Evolutionary conservation across 371 early-diverging fungal species (phyloP), one percentile per base, ranked within the genome.

Genomic region (Capillidium rhysosporum): DNA sequence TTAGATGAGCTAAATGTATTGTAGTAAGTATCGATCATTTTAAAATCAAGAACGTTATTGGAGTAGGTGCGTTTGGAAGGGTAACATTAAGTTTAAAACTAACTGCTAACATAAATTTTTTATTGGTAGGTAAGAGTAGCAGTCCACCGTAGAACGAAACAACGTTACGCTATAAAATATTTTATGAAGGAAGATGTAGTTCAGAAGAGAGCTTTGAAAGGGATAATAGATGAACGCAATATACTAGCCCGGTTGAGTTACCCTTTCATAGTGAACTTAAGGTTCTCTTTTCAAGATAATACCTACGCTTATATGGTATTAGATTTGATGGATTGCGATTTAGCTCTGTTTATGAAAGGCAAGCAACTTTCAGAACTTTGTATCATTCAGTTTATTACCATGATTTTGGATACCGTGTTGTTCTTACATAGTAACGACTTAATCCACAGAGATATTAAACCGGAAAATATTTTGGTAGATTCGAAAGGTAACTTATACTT

Each of bases 271-370:
- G 77, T 76, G 57, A 79, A 83, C 59, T 59, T 89, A 46, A 75
- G 84, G 26, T 89, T 82, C 65, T 81, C 84, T 1, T 89, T 86
- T 57, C 87, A 86, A 61, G 89, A 89, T 57, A 71, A 73, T 29
- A 78, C 82, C 18, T 74, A 79, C 57, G 72, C 86, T 75, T 88
- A 80, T 59, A 87, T 90, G 91, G 83, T 86, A 26, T 68, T 88
- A 56, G 88, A 89, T 61, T 69, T 86, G 49, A 86, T 86, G 85
- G 88, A 88, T 24, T 86, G 88, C 9, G 88, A 90, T 63, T 59
- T 90, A 51, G 70, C 82, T 18, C 86, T 78, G 61, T 85, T 87
- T 61, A 59, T 86, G 25, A 69, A 76, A 38, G 66, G 77, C 21
- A 71, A 76, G 46, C 58, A 63, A 9, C 79, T 86, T 59, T 70